Evolutionary conservation across 2,329 filamentous ascomycete genomes (phyloP), one percentile per base, ranked within the genome.

Genomic region (Cryphonectria carpinicola): DNA sequence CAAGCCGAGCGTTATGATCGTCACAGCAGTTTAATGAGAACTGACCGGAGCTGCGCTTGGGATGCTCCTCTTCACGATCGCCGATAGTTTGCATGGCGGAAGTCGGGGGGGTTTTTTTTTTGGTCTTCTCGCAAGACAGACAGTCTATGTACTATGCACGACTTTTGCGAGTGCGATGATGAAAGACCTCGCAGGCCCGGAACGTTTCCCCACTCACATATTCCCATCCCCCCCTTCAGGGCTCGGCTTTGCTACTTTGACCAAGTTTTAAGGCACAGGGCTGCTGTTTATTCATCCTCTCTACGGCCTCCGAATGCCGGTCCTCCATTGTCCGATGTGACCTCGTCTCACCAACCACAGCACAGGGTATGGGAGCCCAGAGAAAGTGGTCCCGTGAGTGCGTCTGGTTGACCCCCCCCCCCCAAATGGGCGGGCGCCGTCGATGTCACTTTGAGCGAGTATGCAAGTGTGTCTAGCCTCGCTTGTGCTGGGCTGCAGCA

Each of bases 261-360:
- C 41, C 39, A 61, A 28, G 22, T 41, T 28, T 10, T n/a, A 37
- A 49, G 37, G 39, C 43, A 43, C 64, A 62, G 52, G 39, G 62
- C 65, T 66, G 39, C 28, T 61, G 56, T 65, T 65, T 65, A 63
- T 60, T 68, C 68, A 49, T 49, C 46, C 46, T 49, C 37, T 66
- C 61, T 70, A 70, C 71, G 65, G 71, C 68, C 65, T 58, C 68
- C 71, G 68, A 70, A 68, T 70, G 54, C 62, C 54, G 62, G 43
- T 69, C 61, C 64, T 65, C 62, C 65, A 13, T 66, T 54, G 65
- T 67, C 25, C 25, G 62, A 65, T 32, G 62, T 65, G 41, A 49
- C 62, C 41, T 65, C n/a, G 46, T n/a, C 11, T 65, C 62, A 49
- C 62, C 62, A 65, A 35, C 62, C 62, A 65, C 62, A 46, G 10